phyloP scores from a whole-genome alignment of 805 yeast species.

The Nakazawaea populi region DNA sequence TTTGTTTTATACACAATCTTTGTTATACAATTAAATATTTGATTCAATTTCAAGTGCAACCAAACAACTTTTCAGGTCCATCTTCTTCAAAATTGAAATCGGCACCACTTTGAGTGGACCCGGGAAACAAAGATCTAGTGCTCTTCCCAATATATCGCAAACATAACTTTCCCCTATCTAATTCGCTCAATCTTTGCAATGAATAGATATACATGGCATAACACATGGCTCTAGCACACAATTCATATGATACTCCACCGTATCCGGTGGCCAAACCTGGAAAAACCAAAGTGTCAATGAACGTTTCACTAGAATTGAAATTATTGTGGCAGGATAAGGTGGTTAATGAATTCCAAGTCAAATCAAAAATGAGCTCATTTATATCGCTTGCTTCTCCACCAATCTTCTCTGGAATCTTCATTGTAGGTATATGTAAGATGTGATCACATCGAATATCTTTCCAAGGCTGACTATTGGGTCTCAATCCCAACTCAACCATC shows the following conservation, averaged over 20 bases:
- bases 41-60: too few relatives aligned
- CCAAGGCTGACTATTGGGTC: conserved; percentile 19
- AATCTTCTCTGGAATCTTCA: conserved; percentile 28
- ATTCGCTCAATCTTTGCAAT: neutral
- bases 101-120: neutral
- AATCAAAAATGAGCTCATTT: conserved; percentile 27
- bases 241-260: conserved; percentile 25
- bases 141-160: neutral
- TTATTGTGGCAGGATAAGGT: conserved; percentile 14
- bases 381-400: neutral
- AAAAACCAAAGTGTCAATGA: conserved; percentile 22
- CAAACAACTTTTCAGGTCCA: neutral
- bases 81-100: neutral
- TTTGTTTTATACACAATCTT: too few relatives aligned
- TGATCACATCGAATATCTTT: conserved; percentile 20
- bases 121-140: neutral
- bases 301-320: conserved; percentile 10
- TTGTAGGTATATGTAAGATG: conserved; percentile 32
- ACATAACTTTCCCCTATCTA: neutral
- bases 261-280: conserved; percentile 20
- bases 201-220: neutral
- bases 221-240: conserved; percentile 28
- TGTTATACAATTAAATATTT: too few relatives aligned
- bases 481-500: conserved; percentile 22
- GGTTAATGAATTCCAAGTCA: conserved; percentile 29